These are phyloP conservation scores for Beauveria brongniartii DNA, from an alignment of 2,329 filamentous ascomycete genomes.

Conservation along the genomic window DNA sequence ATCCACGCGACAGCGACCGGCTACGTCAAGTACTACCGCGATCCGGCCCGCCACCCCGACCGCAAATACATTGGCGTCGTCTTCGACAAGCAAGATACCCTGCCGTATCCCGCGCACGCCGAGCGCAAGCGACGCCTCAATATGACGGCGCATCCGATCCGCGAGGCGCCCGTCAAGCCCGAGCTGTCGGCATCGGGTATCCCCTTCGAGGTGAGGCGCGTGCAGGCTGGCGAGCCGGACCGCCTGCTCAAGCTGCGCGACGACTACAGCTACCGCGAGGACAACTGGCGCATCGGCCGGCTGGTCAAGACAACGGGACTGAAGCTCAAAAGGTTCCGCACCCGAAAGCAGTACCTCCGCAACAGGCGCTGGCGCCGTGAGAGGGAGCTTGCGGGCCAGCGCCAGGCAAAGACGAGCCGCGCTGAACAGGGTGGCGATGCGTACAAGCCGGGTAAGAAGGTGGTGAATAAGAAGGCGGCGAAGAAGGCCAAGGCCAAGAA, in stretches of 20 bases:
- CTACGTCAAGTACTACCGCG: conserved; percentile 95
- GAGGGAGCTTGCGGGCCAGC: conserved; percentile 33
- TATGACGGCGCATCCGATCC: conserved; percentile 51
- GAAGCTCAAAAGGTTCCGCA: conserved; percentile 40
- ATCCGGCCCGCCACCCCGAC: conserved; percentile 72
- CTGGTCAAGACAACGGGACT: conserved; percentile 44
- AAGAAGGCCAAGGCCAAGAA: conserved; percentile 29
- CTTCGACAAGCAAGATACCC: conserved; percentile 70
- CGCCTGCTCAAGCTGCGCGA: conserved; percentile 41
- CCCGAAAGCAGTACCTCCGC: conserved; percentile 42
- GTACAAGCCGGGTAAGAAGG: conserved; percentile 23
- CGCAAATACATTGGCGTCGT: conserved; percentile 92
- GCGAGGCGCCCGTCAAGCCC: conserved; percentile 27
- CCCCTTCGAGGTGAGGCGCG: conserved; percentile 37
- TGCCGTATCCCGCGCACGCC: conserved; percentile 69
- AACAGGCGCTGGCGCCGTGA: conserved; percentile 35
- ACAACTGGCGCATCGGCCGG: conserved; percentile 50
- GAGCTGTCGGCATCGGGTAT: conserved; percentile 42
- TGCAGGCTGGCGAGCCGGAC: conserved; percentile 33
- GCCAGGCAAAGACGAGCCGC: conserved; percentile 29
- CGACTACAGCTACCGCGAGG: conserved; percentile 53
- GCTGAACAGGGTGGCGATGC: conserved; percentile 21
- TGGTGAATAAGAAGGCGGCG: conserved; percentile 25
- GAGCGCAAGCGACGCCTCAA: conserved; percentile 68
- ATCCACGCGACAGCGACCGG: conserved; percentile 80